Evolutionary conservation across 2,329 filamentous ascomycete genomes (phyloP).

Genomic region (Cercospora sojina): DNA sequence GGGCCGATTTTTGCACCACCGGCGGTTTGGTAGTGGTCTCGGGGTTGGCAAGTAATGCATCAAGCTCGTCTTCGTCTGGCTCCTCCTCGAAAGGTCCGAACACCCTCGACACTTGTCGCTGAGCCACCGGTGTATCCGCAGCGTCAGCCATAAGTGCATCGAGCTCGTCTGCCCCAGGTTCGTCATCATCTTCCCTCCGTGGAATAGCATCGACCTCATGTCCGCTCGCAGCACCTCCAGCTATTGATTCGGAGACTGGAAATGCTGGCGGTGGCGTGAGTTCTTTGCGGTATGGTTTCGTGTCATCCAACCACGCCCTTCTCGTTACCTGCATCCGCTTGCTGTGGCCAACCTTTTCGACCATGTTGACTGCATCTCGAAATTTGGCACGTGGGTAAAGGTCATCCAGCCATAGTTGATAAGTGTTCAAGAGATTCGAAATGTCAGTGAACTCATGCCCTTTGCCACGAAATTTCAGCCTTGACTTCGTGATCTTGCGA

Average conservation of each 20-base stretch:
- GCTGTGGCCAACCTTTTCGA: slow-evolving; percentile 90
- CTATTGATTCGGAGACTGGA: slow-evolving; percentile 16
- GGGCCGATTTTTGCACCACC: slow-evolving; percentile 23
- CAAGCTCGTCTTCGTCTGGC: slow-evolving; percentile 20
- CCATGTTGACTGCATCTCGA: slow-evolving; percentile 80
- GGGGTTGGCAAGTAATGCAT: slow-evolving; percentile 5
- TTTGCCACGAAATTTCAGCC: slow-evolving; percentile 82
- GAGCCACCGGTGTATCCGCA: slow-evolving; percentile 5
- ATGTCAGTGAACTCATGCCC: slow-evolving; percentile 94
- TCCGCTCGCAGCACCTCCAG: neutral
- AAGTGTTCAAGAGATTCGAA: slow-evolving; percentile 77
- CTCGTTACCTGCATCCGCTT: slow-evolving; percentile 73
- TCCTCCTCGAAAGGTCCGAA: slow-evolving; percentile 28
- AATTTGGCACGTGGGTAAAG: slow-evolving; percentile 94
- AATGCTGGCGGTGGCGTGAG: slow-evolving; percentile 15
- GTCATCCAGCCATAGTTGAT: slow-evolving; percentile 96
- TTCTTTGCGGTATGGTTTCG: slow-evolving; percentile 51
- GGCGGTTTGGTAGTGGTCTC: neutral
- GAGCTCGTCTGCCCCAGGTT: slow-evolving; percentile 31
- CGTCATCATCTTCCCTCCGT: slow-evolving; percentile 7
- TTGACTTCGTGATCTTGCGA: slow-evolving; percentile 65
- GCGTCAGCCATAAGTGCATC: slow-evolving; percentile 30
- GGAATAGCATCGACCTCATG: neutral
- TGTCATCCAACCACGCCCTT: slow-evolving; percentile 79
- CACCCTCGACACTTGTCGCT: slow-evolving; percentile 17